phyloP scores from a whole-genome alignment of 495 filamentous ascomycete species.

The Penicillium argentinense region DNA sequence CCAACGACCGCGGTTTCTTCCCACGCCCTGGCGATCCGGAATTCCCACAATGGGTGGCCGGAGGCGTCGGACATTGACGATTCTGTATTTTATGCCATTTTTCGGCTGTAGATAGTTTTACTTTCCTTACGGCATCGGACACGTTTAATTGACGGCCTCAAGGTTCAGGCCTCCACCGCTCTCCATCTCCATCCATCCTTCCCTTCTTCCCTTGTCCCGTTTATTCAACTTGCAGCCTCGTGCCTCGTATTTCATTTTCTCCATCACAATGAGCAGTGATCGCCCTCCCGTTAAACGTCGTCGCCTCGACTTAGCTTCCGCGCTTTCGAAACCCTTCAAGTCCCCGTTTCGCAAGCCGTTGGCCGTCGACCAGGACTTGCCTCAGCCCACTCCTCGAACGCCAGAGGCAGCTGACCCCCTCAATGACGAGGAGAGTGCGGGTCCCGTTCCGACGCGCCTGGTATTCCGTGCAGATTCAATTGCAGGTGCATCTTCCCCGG shows the following conservation, averaged over 20 bases:
- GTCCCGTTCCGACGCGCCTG: too few species aligned
- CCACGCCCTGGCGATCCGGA: slow-evolving; percentile 71
- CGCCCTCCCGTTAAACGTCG: slow-evolving; percentile 50
- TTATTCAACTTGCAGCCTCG: too few species aligned
- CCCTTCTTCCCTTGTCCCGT: background rate
- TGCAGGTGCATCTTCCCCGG: background rate
- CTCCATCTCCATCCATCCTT: background rate
- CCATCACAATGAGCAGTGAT: slow-evolving; percentile 21
- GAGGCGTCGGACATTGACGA: slow-evolving; percentile 70
- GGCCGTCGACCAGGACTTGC: background rate
- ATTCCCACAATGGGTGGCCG: slow-evolving; percentile 70
- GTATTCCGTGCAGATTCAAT: too few species aligned
- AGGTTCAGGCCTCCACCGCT: slow-evolving; percentile 20
- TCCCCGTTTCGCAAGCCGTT: slow-evolving; percentile 55
- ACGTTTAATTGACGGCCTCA: slow-evolving; percentile 8
- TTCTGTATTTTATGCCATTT: slow-evolving; percentile 16
- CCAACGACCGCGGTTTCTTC: slow-evolving; percentile 64
- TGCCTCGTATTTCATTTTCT: too few species aligned
- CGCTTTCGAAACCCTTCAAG: slow-evolving; percentile 66
- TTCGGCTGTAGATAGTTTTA: slow-evolving; percentile 15
- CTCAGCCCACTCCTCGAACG: slow-evolving; percentile 1
- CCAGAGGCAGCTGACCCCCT: background rate
- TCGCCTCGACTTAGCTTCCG: slow-evolving; percentile 49
- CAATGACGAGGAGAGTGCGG: too few species aligned
- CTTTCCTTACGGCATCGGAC: background rate